Evolutionary conservation across 169 alveolate genomes (phyloP).

Genomic region (Plasmodium sp.): DNA sequence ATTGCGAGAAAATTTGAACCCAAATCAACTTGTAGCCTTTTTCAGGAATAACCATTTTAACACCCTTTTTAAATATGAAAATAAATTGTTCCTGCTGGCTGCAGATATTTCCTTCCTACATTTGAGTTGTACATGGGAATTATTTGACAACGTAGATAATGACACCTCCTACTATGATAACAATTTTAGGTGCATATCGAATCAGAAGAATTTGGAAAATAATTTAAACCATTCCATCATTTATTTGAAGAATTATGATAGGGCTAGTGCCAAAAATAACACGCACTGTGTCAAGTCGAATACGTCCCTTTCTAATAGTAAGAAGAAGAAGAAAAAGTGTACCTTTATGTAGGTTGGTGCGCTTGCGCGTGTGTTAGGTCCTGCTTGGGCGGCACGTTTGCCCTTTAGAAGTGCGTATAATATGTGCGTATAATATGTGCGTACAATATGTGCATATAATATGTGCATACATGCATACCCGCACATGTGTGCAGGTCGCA

Average conservation of each 20-base stretch:
- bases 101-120: constrained; percentile 72
- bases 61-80: constrained; percentile 69
- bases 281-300: constrained; percentile 9
- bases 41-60: constrained; percentile 74
- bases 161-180: constrained; percentile 70
- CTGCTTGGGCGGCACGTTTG: not conserved
- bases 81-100: constrained; percentile 56
- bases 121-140: constrained; percentile 74
- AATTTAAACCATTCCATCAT: constrained; percentile 8
- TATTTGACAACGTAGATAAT: constrained; percentile 72
- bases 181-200: constrained; percentile 39
- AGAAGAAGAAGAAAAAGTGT: constrained; percentile 74
- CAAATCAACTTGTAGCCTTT: constrained; percentile 71
- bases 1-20: constrained; percentile 45
- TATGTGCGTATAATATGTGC: not conserved
- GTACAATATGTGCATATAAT: not conserved
- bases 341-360: constrained; percentile 31
- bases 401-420: not conserved
- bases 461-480: not conserved
- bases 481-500: not conserved
- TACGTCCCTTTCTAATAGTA: constrained; percentile 3
- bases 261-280: not conserved
- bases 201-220: constrained; percentile 15
- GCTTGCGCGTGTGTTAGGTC: not conserved
- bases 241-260: constrained; percentile 23